These are phyloP conservation scores for Wakefieldia striispora DNA, from an alignment of 768 basidiomycete genomes.

Conservation along the genomic window DNA sequence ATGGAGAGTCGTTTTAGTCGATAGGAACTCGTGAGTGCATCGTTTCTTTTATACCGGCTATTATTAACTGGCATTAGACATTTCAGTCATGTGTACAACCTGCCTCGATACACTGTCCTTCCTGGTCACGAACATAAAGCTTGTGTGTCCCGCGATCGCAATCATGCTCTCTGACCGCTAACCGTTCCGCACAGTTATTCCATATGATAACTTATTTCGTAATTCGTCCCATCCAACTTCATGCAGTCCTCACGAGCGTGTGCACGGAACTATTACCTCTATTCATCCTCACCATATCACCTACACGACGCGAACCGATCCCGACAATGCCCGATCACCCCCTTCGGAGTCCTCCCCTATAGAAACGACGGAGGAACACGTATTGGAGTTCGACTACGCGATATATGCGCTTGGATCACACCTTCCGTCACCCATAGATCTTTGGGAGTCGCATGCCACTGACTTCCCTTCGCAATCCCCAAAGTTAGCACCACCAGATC, in stretches of 20 bases:
- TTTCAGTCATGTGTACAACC: constrained; percentile 56
- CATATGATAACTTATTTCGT: constrained; percentile 48
- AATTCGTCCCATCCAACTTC: constrained; percentile 14
- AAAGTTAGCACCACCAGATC: background rate
- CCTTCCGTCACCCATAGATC: constrained; percentile 51
- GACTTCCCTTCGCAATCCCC: background rate
- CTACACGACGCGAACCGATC: constrained; percentile 8
- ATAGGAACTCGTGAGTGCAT: constrained; percentile 53
- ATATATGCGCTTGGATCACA: constrained; percentile 63
- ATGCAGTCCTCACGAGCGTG: constrained; percentile 27
- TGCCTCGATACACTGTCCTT: constrained; percentile 56
- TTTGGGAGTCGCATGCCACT: constrained; percentile 40
- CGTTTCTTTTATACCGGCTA: background rate
- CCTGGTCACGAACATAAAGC: constrained; percentile 66
- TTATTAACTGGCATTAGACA: constrained; percentile 32
- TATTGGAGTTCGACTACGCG: constrained; percentile 52
- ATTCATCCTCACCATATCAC: constrained; percentile 40
- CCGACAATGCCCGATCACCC: background rate
- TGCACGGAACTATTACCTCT: constrained; percentile 47
- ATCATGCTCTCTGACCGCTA: background rate
- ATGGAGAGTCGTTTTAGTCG: constrained; percentile 57
- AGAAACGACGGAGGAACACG: constrained; percentile 5
- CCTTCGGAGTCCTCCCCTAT: background rate
- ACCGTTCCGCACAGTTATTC: constrained; percentile 41
- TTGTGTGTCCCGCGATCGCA: constrained; percentile 36